These are phyloP conservation scores for Starmerella khaoyaiensis DNA, from an alignment of 805 yeast species.

Conservation along the genomic window DNA sequence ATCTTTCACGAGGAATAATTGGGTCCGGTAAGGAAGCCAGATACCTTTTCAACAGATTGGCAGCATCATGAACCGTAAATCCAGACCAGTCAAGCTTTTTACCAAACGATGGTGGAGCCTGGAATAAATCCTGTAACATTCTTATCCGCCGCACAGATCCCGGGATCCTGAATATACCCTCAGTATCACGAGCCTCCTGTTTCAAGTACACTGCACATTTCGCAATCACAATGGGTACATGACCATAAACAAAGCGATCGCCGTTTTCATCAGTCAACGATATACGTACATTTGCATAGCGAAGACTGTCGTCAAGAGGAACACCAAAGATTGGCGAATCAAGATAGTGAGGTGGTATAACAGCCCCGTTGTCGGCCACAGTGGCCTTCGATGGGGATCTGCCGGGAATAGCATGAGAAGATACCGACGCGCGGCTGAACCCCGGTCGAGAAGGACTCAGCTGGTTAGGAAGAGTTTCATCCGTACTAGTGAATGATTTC, in stretches of 20 bases:
- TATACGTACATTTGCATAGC: conserved; percentile 65
- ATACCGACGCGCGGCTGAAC: conserved; percentile 24
- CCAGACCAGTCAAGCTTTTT: conserved; percentile 82
- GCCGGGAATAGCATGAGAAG: conserved; percentile 29
- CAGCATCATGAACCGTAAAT: conserved; percentile 92
- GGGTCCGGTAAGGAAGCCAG: conserved; percentile 87
- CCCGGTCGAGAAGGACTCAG: too few relatives aligned
- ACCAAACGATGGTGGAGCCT: conserved; percentile 82
- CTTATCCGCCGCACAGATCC: conserved; percentile 83
- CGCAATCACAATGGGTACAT: conserved; percentile 88
- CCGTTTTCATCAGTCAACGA: conserved; percentile 45
- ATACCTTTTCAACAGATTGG: conserved; percentile 74
- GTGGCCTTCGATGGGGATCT: conserved; percentile 2
- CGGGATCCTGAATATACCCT: conserved; percentile 87
- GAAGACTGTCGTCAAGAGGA: conserved; percentile 54
- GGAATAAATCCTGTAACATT: conserved; percentile 70
- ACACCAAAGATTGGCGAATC: conserved; percentile 59
- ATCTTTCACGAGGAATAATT: conserved; percentile 62
- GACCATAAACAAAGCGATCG: conserved; percentile 65
- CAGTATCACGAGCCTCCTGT: conserved; percentile 52
- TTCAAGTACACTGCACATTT: conserved; percentile 83
- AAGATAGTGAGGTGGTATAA: conserved; percentile 14
- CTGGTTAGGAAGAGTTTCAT: too few relatives aligned
- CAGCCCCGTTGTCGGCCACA: conserved; percentile 12
- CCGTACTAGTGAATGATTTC: conserved; percentile 34